phyloP scores from a whole-genome alignment of 495 filamentous ascomycete genomes.

The Astrocystis sublimbata region DNA sequence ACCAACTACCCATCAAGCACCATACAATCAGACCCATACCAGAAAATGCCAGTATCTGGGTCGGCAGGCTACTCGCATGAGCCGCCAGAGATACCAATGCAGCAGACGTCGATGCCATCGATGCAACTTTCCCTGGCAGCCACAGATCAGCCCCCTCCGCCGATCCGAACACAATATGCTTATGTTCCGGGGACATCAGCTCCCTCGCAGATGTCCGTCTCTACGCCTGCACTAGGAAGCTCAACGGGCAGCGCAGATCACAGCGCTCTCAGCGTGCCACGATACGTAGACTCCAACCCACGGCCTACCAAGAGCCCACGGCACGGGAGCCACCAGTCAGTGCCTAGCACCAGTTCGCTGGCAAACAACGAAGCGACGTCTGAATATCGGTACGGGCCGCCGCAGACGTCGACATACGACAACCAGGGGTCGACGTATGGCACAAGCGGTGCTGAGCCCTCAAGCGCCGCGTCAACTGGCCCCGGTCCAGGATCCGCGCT shows the following conservation, averaged over 20 bases:
- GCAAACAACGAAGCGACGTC: conserved; percentile 46
- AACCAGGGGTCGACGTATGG: conserved; percentile 31
- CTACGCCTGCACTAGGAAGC: conserved; percentile 38
- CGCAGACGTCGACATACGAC: conserved; percentile 27
- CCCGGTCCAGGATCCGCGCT: conserved; percentile 23
- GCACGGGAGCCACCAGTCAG: conserved; percentile 50
- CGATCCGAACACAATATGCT: conserved; percentile 51
- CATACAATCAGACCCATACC: conserved; percentile 47
- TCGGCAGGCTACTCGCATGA: conserved; percentile 47
- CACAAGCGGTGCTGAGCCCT: conserved; percentile 24
- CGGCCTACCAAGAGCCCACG: conserved; percentile 56
- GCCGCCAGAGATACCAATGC: conserved; percentile 49
- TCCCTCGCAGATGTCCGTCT: conserved; percentile 45
- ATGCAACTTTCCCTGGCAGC: conserved; percentile 49
- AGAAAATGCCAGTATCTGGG: conserved; percentile 48
- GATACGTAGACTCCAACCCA: conserved; percentile 55
- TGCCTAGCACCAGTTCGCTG: conserved; percentile 42
- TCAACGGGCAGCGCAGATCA: conserved; percentile 27
- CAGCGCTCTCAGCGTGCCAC: conserved; percentile 44
- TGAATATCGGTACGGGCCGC: conserved; percentile 52
- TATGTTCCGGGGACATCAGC: conserved; percentile 47
- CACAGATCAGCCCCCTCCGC: conserved; percentile 40
- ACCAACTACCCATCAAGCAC: conserved; percentile 44
- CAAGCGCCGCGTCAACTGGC: conserved; percentile 17
- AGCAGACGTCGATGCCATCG: conserved; percentile 52